These are phyloP conservation scores for Phyllosticta citribraziliensis DNA, from an alignment of 2,329 filamentous ascomycete species.

Conservation along the genomic window DNA sequence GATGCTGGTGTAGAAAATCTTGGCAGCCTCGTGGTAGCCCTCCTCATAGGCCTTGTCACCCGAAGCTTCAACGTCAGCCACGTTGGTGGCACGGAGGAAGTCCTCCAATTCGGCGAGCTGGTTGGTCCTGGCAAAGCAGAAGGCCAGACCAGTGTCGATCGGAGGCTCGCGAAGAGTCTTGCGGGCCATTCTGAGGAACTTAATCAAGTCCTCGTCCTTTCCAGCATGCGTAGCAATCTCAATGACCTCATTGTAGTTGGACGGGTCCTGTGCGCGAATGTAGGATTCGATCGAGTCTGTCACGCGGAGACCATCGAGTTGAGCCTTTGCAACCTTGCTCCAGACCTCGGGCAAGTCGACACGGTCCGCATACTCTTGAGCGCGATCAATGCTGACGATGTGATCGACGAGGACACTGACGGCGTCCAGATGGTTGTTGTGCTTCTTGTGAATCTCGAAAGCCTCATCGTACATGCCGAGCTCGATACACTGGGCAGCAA, in stretches of 20 bases:
- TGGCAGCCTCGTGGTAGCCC: slow-evolving; percentile 87
- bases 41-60: slow-evolving; percentile 97
- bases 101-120: slow-evolving; percentile 91
- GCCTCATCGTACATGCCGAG: slow-evolving; percentile 94
- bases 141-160: slow-evolving; percentile 88
- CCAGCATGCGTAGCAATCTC: slow-evolving; percentile 90
- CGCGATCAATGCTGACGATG: slow-evolving; percentile 94
- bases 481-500: slow-evolving; percentile 84
- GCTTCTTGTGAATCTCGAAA: slow-evolving; percentile 98
- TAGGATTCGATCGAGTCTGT: slow-evolving; percentile 93
- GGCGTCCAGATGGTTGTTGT: slow-evolving; percentile 75
- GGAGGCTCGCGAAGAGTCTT: slow-evolving; percentile 91
- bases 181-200: slow-evolving; percentile 91
- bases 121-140: slow-evolving; percentile 85
- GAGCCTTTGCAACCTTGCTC: slow-evolving; percentile 97
- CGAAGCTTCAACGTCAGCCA: slow-evolving; percentile 90
- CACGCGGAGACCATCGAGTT: slow-evolving; percentile 89
- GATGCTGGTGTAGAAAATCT: slow-evolving; percentile 97
- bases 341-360: slow-evolving; percentile 92
- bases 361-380: slow-evolving; percentile 88
- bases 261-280: slow-evolving; percentile 86
- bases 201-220: slow-evolving; percentile 96
- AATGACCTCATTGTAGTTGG: slow-evolving; percentile 91
- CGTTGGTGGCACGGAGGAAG: slow-evolving; percentile 86
- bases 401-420: slow-evolving; percentile 91